A percentile compares a stretch with the other conserved stretches of the same genome.
These are phyloP conservation scores for Primulina tabacum DNA, from an alignment of 257 asterid species.

Conservation along the genomic window DNA sequence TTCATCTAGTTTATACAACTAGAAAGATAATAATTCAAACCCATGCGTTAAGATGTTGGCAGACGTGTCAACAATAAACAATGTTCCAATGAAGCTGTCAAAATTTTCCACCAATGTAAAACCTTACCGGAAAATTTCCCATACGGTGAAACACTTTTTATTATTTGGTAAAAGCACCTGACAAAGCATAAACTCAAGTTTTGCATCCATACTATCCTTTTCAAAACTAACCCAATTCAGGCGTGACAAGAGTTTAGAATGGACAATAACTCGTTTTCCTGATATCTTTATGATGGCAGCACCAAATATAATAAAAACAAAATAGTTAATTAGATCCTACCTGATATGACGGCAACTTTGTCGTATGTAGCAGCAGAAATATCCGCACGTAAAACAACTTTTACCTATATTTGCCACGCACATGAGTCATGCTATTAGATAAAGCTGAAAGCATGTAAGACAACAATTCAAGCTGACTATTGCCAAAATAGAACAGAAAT, in stretches of 20 bases:
- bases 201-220: conserved; percentile 5
- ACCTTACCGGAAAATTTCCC: conserved; percentile 9
- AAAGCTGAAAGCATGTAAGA: conserved; percentile 4
- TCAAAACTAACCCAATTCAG: background rate
- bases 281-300: background rate
- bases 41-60: conserved; percentile 1
- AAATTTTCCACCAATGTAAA: background rate
- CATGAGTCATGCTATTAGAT: conserved; percentile 16
- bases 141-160: background rate
- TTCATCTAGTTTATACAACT: conserved; percentile 18
- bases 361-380: conserved; percentile 62
- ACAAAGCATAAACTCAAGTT: conserved; percentile 6
- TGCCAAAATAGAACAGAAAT: conserved; percentile 19
- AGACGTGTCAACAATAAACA: background rate
- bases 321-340: conserved; percentile 33
- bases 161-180: background rate
- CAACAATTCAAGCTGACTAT: background rate
- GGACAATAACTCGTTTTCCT: conserved; percentile 5
- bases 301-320: conserved; percentile 13
- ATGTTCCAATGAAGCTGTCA: background rate
- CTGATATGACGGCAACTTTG: conserved; percentile 95
- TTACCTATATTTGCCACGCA: conserved; percentile 46
- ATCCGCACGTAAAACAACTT: conserved; percentile 96
- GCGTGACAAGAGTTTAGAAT: background rate
- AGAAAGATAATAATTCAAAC: conserved; percentile 14